These are phyloP conservation scores for Cyberlindnera xylosilytica DNA, from an alignment of 805 yeast species.

Conservation along the genomic window DNA sequence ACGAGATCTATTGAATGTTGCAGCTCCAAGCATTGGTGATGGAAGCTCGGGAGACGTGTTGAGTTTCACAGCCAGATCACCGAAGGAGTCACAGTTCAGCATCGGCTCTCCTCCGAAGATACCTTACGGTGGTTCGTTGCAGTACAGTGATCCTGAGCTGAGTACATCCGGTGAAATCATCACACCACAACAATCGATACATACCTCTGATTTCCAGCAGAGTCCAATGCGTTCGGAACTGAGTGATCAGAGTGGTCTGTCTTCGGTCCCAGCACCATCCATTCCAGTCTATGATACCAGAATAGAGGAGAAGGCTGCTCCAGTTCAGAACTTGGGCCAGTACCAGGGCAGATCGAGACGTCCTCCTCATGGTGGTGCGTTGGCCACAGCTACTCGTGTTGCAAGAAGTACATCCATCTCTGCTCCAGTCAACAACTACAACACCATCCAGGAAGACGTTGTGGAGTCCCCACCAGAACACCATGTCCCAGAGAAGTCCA, in stretches of 20 bases:
- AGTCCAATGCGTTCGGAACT: constrained; percentile 7
- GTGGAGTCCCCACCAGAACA: constrained; percentile 3
- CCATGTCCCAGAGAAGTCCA: constrained; percentile 47
- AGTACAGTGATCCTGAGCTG: constrained; percentile 9
- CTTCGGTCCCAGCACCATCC: neutral
- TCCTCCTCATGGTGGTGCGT: constrained; percentile 37
- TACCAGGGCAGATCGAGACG: constrained; percentile 26
- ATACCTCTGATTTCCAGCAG: constrained; percentile 1
- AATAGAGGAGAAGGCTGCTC: constrained; percentile 32
- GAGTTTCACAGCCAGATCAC: constrained; percentile 35
- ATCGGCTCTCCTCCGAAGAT: constrained; percentile 16
- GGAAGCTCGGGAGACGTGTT: constrained; percentile 26
- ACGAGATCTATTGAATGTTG: neutral
- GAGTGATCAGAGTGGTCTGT: constrained; percentile 1
- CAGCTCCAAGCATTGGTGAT: constrained; percentile 14
- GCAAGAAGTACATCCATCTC: constrained; percentile 35
- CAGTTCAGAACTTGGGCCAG: constrained; percentile 25
- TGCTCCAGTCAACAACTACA: constrained; percentile 16
- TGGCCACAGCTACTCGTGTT: constrained; percentile 32
- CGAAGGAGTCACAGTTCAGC: constrained; percentile 29
- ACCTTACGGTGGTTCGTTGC: constrained; percentile 1
- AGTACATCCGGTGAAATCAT: neutral
- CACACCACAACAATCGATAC: constrained; percentile 10
- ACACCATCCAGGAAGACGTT: constrained; percentile 17
- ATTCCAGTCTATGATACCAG: constrained; percentile 35